Evolutionary conservation across 768 basidiomycete species (phyloP).

Genomic region (Lactarius evosmus): DNA sequence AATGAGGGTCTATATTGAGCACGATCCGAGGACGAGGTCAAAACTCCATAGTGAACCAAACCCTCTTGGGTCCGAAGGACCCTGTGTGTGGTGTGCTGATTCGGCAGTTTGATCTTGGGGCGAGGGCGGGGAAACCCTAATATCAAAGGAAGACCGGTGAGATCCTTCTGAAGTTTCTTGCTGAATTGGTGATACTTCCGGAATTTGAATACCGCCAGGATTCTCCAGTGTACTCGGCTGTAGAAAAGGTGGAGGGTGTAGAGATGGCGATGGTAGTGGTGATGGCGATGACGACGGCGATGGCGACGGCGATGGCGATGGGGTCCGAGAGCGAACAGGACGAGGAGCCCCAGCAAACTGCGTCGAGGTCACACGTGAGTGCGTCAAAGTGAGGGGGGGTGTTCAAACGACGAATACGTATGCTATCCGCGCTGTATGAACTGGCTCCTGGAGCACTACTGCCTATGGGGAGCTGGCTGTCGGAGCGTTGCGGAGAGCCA

Average conservation of each 20-base stretch:
- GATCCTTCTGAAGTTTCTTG: neutral
- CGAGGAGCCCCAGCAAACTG: slow-evolving; percentile 6
- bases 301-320: neutral
- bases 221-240: neutral
- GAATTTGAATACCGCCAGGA: neutral
- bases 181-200: neutral
- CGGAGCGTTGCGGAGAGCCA: neutral
- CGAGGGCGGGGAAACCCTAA: slow-evolving; percentile 8
- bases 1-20: neutral
- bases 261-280: neutral
- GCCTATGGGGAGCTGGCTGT: neutral
- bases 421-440: neutral
- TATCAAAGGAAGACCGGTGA: neutral
- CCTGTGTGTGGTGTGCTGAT: neutral
- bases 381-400: slow-evolving; percentile 8
- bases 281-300: neutral
- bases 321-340: neutral
- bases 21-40: neutral
- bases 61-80: neutral
- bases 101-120: neutral
- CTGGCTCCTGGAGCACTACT: neutral
- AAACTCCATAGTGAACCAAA: no score
- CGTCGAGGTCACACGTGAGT: slow-evolving; percentile 4
- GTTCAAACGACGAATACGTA: neutral
- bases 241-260: neutral